Conservation (phyloP, 768 basidiomycete species). For the Lactarius akahatsu region DNA sequence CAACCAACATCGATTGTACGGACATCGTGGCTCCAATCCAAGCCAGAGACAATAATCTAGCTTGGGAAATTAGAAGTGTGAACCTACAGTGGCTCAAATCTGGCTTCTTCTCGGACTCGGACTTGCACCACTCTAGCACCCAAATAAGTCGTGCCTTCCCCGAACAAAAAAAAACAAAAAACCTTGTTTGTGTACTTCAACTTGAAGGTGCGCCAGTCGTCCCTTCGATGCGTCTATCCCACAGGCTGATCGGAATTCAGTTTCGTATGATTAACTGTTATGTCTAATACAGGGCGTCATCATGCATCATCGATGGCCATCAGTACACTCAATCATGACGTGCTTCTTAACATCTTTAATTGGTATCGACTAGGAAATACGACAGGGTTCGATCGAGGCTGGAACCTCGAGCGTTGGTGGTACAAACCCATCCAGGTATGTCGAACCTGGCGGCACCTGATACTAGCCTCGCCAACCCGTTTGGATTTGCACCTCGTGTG, state of each 20-base stretch:
- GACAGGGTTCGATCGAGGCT: neutral
- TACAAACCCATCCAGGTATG: slow-evolving; percentile 13
- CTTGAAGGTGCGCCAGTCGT: neutral
- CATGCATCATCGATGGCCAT: neutral
- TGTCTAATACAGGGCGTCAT: neutral
- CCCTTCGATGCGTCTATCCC: neutral
- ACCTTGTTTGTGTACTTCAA: neutral
- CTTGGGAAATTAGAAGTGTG: neutral
- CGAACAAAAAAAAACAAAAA: too few species aligned
- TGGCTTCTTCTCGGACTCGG: neutral
- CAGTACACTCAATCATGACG: neutral
- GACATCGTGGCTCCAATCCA: neutral
- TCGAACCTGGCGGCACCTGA: neutral
- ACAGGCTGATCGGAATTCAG: neutral
- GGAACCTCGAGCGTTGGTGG: slow-evolving; percentile 21
- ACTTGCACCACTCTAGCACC: neutral
- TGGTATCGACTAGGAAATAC: slow-evolving; percentile 1
- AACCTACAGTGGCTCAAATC: neutral
- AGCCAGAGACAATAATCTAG: neutral
- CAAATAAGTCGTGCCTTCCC: too few species aligned
- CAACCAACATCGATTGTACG: neutral
- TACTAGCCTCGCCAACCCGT: neutral
- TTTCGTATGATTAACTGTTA: neutral
- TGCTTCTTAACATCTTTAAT: slow-evolving; percentile 9
- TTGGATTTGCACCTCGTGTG: slow-evolving; percentile 10